A percentile compares a stretch with the other conserved stretches of the same genome.
phyloP scores from a whole-genome alignment of 1,139 yeast species.

The Saccharomyces hybrid region DNA sequence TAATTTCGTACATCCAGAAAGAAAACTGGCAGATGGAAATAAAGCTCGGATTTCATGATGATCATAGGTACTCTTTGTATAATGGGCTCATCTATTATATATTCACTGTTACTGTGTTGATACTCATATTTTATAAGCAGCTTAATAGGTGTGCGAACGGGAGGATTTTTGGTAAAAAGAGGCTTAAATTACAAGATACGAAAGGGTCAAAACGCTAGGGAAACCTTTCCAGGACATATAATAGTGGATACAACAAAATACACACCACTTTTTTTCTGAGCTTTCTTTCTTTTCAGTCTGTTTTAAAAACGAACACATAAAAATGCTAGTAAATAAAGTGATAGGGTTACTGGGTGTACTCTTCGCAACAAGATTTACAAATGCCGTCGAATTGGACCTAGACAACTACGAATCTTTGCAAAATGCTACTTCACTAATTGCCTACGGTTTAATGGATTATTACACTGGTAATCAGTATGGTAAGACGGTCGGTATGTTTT shows the following conservation, averaged over 20 bases:
- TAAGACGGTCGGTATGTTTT: slow-evolving; percentile 77
- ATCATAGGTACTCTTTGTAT: no score
- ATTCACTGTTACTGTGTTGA: not conserved
- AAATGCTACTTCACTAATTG: slow-evolving; percentile 50
- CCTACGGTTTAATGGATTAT: slow-evolving; percentile 75
- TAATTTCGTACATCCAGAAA: not conserved
- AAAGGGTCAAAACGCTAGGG: not conserved
- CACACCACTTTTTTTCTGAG: not conserved
- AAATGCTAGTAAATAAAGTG: not conserved
- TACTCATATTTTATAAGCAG: not conserved
- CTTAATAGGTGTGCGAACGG: not conserved
- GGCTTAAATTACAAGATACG: not conserved
- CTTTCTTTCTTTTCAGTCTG: not conserved
- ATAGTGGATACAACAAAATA: not conserved
- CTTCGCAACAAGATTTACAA: slow-evolving; percentile 1
- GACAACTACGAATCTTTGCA: slow-evolving; percentile 35
- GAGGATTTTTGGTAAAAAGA: not conserved
- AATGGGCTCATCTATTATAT: not conserved
- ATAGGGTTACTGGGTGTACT: not conserved
- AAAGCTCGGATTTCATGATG: not conserved
- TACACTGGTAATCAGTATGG: slow-evolving; percentile 67
- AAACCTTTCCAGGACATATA: not conserved
- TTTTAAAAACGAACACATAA: not conserved
- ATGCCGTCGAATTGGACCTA: slow-evolving; percentile 35
- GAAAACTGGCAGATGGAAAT: not conserved